A percentile compares a stretch with the other conserved stretches of the same genome.
Conservation (phyloP, 164 flowering plant genomes). For the Chimonanthus praecox region DNA sequence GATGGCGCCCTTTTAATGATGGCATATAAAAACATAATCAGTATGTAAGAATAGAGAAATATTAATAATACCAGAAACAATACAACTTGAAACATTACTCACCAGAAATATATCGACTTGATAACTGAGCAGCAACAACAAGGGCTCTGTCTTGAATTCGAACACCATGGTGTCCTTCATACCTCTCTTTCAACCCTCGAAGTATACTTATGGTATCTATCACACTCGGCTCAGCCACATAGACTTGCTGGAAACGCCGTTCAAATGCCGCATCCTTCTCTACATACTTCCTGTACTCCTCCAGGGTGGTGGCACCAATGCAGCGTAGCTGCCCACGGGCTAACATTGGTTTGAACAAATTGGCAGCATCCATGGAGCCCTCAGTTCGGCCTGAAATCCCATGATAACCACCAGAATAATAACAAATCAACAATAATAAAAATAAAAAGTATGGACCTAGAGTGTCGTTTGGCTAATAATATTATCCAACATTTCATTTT, state of each 20-base stretch:
- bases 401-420: background rate
- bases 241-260: conserved; percentile 78
- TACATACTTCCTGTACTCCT: conserved; percentile 80
- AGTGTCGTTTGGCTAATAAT: too few relatives aligned
- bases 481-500: too few relatives aligned
- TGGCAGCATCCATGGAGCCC: conserved; percentile 92
- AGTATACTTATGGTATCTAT: conserved; percentile 68
- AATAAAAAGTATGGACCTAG: too few relatives aligned
- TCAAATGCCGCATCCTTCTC: conserved; percentile 94
- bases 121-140: conserved; percentile 65
- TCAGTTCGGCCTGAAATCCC: conserved; percentile 33
- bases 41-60: background rate
- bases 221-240: conserved; percentile 78
- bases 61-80: background rate
- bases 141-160: conserved; percentile 76
- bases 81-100: conserved; percentile 1
- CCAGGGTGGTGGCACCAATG: conserved; percentile 83
- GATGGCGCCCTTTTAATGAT: conserved; percentile 47
- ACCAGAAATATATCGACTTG: conserved; percentile 72
- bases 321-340: conserved; percentile 80
- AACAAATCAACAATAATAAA: background rate
- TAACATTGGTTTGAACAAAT: conserved; percentile 80
- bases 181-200: conserved; percentile 69
- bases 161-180: conserved; percentile 86
- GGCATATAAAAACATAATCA: background rate